Percentiles rank a stretch among this genome's conserved stretches.
phyloP scores from a whole-genome alignment of 2,329 filamentous ascomycete genomes.

The Trichoderma hamatum region DNA sequence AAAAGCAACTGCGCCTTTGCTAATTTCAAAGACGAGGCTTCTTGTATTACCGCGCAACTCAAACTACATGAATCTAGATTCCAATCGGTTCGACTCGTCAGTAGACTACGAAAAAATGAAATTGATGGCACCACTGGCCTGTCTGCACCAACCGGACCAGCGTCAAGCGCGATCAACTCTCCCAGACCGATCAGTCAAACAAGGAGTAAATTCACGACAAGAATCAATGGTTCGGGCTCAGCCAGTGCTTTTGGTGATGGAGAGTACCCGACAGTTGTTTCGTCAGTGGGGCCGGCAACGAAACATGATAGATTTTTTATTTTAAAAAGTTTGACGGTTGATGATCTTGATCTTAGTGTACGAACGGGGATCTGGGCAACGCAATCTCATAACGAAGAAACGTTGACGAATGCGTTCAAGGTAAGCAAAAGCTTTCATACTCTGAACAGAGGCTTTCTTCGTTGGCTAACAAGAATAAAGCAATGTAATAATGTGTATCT shows the following conservation, averaged over 20 bases:
- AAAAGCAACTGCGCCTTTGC: slow-evolving; percentile 98
- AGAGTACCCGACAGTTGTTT: not conserved
- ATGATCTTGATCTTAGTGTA: slow-evolving; percentile 89
- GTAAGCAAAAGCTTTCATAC: slow-evolving; percentile 49
- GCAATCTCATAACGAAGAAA: slow-evolving; percentile 88
- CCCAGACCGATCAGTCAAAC: slow-evolving; percentile 27
- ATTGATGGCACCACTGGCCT: slow-evolving; percentile 50
- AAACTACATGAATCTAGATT: slow-evolving; percentile 91
- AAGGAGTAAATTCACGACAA: slow-evolving; percentile 24
- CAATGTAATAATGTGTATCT: slow-evolving; percentile 82
- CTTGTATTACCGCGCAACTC: slow-evolving; percentile 75
- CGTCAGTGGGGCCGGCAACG: not conserved
- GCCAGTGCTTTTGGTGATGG: not conserved
- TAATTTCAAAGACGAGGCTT: slow-evolving; percentile 82
- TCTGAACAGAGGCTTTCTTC: not conserved
- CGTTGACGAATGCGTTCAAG: slow-evolving; percentile 79
- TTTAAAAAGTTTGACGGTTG: slow-evolving; percentile 87
- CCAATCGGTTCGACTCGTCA: slow-evolving; percentile 81
- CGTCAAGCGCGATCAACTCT: slow-evolving; percentile 42
- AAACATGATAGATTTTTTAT: slow-evolving; percentile 82
- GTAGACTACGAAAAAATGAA: slow-evolving; percentile 69
- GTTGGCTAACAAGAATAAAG: slow-evolving; percentile 49
- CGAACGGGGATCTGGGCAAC: slow-evolving; percentile 90
- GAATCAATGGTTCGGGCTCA: not conserved
- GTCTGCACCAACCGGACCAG: slow-evolving; percentile 59